Percentiles rank a stretch among this genome's conserved stretches.
phyloP scores from a whole-genome alignment of 208 protist species.

The Angomonas ambiguus region DNA sequence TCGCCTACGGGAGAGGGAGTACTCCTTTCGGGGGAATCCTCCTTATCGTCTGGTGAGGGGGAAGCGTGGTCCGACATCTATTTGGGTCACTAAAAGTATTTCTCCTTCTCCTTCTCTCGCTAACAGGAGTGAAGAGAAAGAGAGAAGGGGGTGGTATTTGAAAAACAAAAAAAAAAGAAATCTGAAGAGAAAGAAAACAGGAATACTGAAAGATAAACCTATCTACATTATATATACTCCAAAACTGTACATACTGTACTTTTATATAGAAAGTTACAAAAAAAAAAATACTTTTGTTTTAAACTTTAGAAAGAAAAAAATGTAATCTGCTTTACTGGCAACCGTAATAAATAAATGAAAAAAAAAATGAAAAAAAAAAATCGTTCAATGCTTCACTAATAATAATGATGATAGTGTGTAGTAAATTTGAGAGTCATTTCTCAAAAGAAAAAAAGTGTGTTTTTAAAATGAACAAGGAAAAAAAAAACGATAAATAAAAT shows the following conservation, averaged over 20 bases:
- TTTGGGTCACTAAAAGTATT: no score
- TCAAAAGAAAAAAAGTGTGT: slow-evolving; percentile 6
- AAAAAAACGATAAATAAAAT: neutral
- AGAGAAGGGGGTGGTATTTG: neutral
- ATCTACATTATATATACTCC: neutral
- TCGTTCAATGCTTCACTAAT: neutral
- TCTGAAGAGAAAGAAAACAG: no score
- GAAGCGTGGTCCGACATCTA: no score
- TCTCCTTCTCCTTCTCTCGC: no score
- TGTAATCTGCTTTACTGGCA: neutral
- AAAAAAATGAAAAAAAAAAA: neutral
- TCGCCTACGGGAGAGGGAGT: no score
- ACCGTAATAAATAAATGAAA: slow-evolving; percentile 6
- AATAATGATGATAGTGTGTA: neutral
- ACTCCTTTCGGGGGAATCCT: no score
- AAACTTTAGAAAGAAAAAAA: neutral
- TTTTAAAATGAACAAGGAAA: neutral
- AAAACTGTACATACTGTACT: neutral
- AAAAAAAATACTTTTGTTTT: slow-evolving; percentile 1
- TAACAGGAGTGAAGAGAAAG: no score
- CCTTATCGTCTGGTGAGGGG: no score
- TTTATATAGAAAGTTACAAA: neutral
- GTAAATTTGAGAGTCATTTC: neutral
- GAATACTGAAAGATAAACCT: no score
- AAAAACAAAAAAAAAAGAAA: slow-evolving; percentile 13